Evolutionary conservation across 2,329 filamentous ascomycete genomes (phyloP), one percentile per base, ranked within the genome.

Genomic region (Ceratocystis ficicola): DNA sequence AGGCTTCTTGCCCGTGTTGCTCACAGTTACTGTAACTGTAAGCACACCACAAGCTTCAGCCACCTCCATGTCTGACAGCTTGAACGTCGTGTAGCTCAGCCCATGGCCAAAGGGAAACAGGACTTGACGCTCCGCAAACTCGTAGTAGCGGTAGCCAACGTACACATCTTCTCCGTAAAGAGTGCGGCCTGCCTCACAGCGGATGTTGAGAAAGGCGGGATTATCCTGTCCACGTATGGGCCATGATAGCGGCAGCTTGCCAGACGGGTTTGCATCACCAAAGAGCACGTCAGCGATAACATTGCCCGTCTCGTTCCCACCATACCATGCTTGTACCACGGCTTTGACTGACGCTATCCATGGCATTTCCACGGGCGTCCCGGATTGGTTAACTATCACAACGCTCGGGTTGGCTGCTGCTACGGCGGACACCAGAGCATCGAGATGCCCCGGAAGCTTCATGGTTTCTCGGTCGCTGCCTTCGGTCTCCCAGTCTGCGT

Each of bases 251-350:
- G 88, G 86, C 1, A 92, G 79, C 73, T 91, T 91, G 15, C 85
- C 89, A 57, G 83, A 86, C 0, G 89, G 89, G 72, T 88, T 91
- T 60, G 83, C 81, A 68, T 86, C 82, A 61, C 88, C 89, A 69
- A 89, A 88, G 20, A 93, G 78, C 1, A 93, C 80, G 69, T 93
- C 89, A 0, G 87, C 88, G 68, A 95, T 86, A 10, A 85, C 86
- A 72, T 92, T 90, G 5, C 89, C 90, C 4, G 86, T 87, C 76
- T 94, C 89, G 71, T 94, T 90, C n/a, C 90, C 89, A 68, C 89
- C 88, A 71, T 91, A 94, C 88, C 89, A 94, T 6, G 88, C 88
- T 71, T 93, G 87, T 1, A 91, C 72, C 1, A 92, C 77, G 1
- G 85, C 83, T 28, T 67, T 67, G 52, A 69, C 68, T 41, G 79